Conservation (phyloP, 2,329 filamentous ascomycete genomes). For the Emericellopsis cladophorae region DNA sequence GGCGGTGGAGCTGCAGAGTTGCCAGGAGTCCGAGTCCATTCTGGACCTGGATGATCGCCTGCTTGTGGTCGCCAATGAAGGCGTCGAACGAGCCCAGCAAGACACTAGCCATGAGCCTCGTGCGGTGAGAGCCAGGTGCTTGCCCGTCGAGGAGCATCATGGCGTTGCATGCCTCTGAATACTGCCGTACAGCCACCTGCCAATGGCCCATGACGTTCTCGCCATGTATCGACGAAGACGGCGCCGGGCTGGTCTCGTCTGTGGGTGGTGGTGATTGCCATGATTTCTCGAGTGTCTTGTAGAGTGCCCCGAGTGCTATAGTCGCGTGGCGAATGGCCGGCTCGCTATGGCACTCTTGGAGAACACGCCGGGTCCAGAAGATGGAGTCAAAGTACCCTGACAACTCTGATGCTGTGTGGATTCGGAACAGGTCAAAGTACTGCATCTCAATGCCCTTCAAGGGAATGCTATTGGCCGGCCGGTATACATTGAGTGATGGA, state of each 20-base stretch:
- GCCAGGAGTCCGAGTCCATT: slow-evolving; percentile 42
- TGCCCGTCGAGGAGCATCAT: slow-evolving; percentile 30
- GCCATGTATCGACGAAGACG: slow-evolving; percentile 6
- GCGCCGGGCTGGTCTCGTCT: slow-evolving; percentile 5
- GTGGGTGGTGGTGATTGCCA: slow-evolving; percentile 11
- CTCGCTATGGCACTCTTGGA: slow-evolving; percentile 51
- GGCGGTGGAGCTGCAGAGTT: slow-evolving; percentile 29
- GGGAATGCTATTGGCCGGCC: slow-evolving; percentile 29
- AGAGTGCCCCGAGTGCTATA: slow-evolving; percentile 51
- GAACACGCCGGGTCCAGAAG: slow-evolving; percentile 51
- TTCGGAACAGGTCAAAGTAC: slow-evolving; percentile 50
- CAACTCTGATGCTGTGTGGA: slow-evolving; percentile 47
- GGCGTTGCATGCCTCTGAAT: slow-evolving; percentile 41
- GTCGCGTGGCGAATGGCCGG: slow-evolving; percentile 51
- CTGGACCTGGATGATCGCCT: slow-evolving; percentile 50
- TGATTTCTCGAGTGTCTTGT: slow-evolving; percentile 51
- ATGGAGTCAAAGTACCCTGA: slow-evolving; percentile 55
- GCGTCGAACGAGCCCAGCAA: slow-evolving; percentile 58
- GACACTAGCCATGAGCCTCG: slow-evolving; percentile 50
- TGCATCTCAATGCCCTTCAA: slow-evolving; percentile 38
- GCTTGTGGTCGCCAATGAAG: slow-evolving; percentile 50
- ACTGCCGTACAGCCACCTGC: slow-evolving; percentile 47
- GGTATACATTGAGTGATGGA: slow-evolving; percentile 21
- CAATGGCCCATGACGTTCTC: slow-evolving; percentile 35
- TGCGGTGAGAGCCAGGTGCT: slow-evolving; percentile 33